These are phyloP conservation scores for Echria macrotheca DNA, from an alignment of 495 filamentous ascomycete genomes.

Conservation along the genomic window DNA sequence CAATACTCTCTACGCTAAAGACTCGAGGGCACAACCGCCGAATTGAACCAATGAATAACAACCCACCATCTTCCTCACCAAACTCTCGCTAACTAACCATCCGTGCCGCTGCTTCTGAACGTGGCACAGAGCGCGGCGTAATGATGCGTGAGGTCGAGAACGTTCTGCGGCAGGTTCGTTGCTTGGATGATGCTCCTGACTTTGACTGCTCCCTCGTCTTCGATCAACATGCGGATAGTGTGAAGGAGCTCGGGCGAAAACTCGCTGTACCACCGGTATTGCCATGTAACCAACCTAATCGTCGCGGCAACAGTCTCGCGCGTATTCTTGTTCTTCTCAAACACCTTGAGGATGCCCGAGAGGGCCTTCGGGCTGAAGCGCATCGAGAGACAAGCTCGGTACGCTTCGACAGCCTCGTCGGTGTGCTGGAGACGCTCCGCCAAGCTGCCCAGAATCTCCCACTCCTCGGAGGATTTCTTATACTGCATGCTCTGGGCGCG, in stretches of 20 bases:
- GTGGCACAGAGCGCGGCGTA: slow-evolving; percentile 92
- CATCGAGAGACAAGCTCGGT: slow-evolving; percentile 71
- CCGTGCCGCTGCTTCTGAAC: slow-evolving; percentile 90
- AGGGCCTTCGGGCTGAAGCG: slow-evolving; percentile 89
- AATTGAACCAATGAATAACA: not conserved
- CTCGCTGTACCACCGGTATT: slow-evolving; percentile 99
- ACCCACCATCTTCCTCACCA: not conserved
- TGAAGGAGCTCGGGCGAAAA: slow-evolving; percentile 87
- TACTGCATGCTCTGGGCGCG: slow-evolving; percentile 85
- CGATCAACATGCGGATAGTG: slow-evolving; percentile 85
- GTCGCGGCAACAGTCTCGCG: slow-evolving; percentile 70
- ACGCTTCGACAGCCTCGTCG: slow-evolving; percentile 88
- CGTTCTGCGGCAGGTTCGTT: slow-evolving; percentile 84
- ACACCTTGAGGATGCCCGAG: slow-evolving; percentile 71
- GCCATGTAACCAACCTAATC: slow-evolving; percentile 90
- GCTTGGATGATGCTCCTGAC: slow-evolving; percentile 95
- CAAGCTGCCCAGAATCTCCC: slow-evolving; percentile 94
- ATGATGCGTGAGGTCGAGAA: slow-evolving; percentile 91
- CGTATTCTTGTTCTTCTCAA: slow-evolving; percentile 65
- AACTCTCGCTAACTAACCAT: slow-evolving; percentile 60
- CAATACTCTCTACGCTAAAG: too few species aligned
- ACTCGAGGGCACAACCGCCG: too few species aligned
- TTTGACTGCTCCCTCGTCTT: slow-evolving; percentile 96
- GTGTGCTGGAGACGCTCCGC: slow-evolving; percentile 85
- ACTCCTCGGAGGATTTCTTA: slow-evolving; percentile 92